Base-by-base conservation (phyloP, 768 basidiomycete genomes). In the Termitomyces sp. region DNA sequence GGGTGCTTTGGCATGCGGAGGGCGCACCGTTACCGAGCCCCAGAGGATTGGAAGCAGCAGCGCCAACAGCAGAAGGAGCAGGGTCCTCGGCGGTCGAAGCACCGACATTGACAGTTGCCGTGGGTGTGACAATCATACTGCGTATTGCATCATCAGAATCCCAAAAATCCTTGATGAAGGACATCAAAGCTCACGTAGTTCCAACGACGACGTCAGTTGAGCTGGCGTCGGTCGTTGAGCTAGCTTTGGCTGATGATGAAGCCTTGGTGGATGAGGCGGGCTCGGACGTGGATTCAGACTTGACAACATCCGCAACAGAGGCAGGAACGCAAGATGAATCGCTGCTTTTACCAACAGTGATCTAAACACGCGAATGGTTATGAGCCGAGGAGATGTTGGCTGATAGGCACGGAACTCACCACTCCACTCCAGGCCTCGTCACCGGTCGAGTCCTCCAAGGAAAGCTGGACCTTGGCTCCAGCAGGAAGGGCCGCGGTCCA, bases 381-480 rank as follows among this genome's bases (percentile, higher is more conserved):
- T 51, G 31, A 55, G 54, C 34, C 36, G 11, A 27, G 37, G 27
- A 18, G 45, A 46, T 53, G 58, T 69, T 62, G 33, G 34, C 44
- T 51, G 62, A 57, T 18, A 30, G 22, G 30, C 55, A 12, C 27
- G 16, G 47, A 60, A 77, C 84, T 67, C 60, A 90, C 89, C 12
- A 63, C 65, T 37, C 73, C 76, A 63, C 82, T 84, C 90, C 90
- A 93, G 3, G 81, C 88, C 64, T 91, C 88, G 3, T 85, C 67
- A 31, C 75, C 81, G 36, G 65, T 55, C 2, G 71, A 65, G 66
- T 90, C 88, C 60, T 79, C 69, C 18, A 89, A 61, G 16, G 79
- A 86, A 34, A 91, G 61, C 61, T 76, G 68, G 41, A 87, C 75
- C 31, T 73, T 60, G 22, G 75, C 76, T 39, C 84, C 84, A 13